These are phyloP conservation scores for Albophoma yamanashiensis DNA, from an alignment of 2,329 filamentous ascomycete genomes.

Conservation along the genomic window DNA sequence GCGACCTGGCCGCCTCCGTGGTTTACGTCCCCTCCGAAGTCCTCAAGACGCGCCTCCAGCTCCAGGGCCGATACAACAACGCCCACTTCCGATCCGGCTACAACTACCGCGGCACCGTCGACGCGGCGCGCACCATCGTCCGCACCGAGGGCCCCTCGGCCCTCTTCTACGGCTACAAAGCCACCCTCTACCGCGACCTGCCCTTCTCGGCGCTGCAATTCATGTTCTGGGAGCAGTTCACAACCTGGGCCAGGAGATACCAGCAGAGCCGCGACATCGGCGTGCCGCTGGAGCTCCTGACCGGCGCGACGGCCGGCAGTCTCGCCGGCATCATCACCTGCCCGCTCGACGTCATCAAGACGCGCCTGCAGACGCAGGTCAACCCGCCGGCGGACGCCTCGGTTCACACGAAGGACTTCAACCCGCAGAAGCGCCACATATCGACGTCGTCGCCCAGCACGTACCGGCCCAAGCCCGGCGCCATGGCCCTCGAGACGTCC, in stretches of 20 bases:
- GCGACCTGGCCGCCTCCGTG: slow-evolving; percentile 82
- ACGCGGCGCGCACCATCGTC: slow-evolving; percentile 79
- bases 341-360: slow-evolving; percentile 95
- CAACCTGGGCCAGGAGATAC: slow-evolving; percentile 68
- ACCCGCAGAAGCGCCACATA: slow-evolving; percentile 58
- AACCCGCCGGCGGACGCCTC: slow-evolving; percentile 23
- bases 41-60: slow-evolving; percentile 88
- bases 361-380: slow-evolving; percentile 87
- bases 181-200: slow-evolving; percentile 85
- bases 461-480: slow-evolving; percentile 66
- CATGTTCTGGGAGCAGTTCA: slow-evolving; percentile 95
- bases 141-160: slow-evolving; percentile 72
- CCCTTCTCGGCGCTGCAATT: slow-evolving; percentile 96
- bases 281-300: slow-evolving; percentile 72
- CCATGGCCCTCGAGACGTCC: slow-evolving; percentile 74
- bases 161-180: slow-evolving; percentile 94
- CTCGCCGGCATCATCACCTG: slow-evolving; percentile 92
- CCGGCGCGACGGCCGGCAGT: slow-evolving; percentile 80
- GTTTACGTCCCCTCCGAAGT: slow-evolving; percentile 97
- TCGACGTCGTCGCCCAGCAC: slow-evolving; percentile 87
- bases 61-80: slow-evolving; percentile 93
- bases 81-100: slow-evolving; percentile 89
- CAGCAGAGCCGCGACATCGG: slow-evolving; percentile 78
- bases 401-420: slow-evolving; percentile 19
- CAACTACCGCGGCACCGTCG: slow-evolving; percentile 79